phyloP scores from a whole-genome alignment of 2,329 filamentous ascomycete species.

The Aspergillus caelatus region DNA sequence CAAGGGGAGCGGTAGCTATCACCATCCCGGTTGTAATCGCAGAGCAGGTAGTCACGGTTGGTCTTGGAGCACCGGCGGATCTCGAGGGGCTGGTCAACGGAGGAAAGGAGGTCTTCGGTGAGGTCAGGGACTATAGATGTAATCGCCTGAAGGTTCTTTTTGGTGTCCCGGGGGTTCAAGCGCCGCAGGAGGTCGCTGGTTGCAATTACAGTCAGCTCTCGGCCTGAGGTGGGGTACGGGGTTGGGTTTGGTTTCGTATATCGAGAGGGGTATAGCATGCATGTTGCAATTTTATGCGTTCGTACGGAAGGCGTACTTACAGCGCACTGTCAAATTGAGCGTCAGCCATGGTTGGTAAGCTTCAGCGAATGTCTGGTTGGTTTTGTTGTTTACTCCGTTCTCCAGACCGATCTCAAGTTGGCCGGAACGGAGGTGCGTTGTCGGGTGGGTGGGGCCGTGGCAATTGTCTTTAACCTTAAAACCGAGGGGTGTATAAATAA shows the following conservation, averaged over 20 bases:
- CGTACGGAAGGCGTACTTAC: slow-evolving; percentile 36
- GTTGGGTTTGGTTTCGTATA: background rate
- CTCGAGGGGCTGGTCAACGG: slow-evolving; percentile 92
- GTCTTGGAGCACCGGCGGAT: slow-evolving; percentile 84
- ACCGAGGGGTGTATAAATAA: background rate
- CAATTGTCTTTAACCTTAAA: slow-evolving; percentile 5
- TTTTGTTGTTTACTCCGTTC: slow-evolving; percentile 25
- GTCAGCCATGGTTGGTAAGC: slow-evolving; percentile 44
- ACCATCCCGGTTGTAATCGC: slow-evolving; percentile 99
- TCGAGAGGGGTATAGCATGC: background rate
- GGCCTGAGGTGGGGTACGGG: slow-evolving; percentile 27
- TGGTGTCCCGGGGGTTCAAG: slow-evolving; percentile 90
- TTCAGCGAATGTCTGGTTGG: slow-evolving; percentile 15
- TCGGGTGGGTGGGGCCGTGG: slow-evolving; percentile 17
- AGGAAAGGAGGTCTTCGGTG: slow-evolving; percentile 95
- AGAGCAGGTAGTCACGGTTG: slow-evolving; percentile 93
- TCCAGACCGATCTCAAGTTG: slow-evolving; percentile 17
- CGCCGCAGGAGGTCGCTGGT: slow-evolving; percentile 93
- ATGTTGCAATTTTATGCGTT: background rate
- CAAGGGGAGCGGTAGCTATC: slow-evolving; percentile 98
- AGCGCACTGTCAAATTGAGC: slow-evolving; percentile 55
- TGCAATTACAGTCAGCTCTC: slow-evolving; percentile 29
- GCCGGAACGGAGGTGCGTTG: slow-evolving; percentile 23
- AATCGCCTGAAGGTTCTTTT: slow-evolving; percentile 83
- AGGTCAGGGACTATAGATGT: slow-evolving; percentile 87